These are phyloP conservation scores for Claviceps humidiphila DNA, from an alignment of 2,329 filamentous ascomycete species.

Conservation along the genomic window DNA sequence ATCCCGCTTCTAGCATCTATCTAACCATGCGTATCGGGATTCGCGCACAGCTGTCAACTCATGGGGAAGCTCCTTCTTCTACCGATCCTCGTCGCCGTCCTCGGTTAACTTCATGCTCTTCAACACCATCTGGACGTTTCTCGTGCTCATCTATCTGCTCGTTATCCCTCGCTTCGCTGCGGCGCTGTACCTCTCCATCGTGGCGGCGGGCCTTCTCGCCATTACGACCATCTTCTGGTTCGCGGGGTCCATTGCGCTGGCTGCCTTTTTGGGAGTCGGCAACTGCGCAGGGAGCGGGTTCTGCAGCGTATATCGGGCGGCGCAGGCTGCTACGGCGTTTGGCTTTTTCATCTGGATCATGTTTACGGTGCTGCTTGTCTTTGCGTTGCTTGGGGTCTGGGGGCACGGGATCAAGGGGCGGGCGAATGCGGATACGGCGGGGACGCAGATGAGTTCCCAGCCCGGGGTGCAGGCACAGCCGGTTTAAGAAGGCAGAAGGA, in stretches of 20 bases:
- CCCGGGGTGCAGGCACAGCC: conserved; percentile 6
- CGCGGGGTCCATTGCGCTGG: conserved; percentile 66
- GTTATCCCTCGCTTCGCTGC: conserved; percentile 51
- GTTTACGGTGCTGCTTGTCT: conserved; percentile 32
- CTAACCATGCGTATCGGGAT: neutral
- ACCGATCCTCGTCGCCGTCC: conserved; percentile 39
- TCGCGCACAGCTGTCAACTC: conserved; percentile 6
- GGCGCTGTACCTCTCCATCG: conserved; percentile 47
- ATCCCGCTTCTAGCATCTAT: no score
- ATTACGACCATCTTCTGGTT: conserved; percentile 85
- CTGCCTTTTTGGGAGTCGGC: conserved; percentile 46
- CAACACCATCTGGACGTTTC: conserved; percentile 60
- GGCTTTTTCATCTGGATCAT: conserved; percentile 50
- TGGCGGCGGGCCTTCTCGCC: conserved; percentile 52
- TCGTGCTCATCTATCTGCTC: conserved; percentile 58
- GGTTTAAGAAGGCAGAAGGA: neutral
- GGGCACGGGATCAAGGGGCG: conserved; percentile 12
- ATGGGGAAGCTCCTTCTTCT: neutral
- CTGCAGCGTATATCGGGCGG: conserved; percentile 35
- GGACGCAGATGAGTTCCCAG: conserved; percentile 6
- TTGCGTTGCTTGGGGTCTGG: conserved; percentile 32
- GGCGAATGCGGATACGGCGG: conserved; percentile 16
- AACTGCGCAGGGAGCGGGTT: conserved; percentile 36
- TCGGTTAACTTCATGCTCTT: conserved; percentile 70
- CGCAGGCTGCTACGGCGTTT: conserved; percentile 53